Percentiles rank a stretch among this genome's conserved stretches.
Evolutionary conservation across 78 protist genomes (phyloP).

Genomic region (Acrasis kona): DNA sequence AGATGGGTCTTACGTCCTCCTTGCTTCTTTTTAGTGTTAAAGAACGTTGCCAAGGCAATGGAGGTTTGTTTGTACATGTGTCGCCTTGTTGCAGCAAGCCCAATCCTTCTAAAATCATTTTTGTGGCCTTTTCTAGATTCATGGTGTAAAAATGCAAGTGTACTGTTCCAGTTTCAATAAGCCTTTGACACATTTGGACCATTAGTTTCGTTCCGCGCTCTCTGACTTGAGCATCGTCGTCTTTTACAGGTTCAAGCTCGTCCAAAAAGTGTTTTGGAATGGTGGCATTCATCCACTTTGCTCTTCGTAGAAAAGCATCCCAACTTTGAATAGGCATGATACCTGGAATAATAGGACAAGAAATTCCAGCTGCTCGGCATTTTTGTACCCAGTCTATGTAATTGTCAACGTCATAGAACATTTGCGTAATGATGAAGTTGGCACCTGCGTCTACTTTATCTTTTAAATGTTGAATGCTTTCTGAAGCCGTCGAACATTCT

Average conservation of each 20-base stretch:
- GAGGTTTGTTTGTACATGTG: not conserved
- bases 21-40: not conserved
- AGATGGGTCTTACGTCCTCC: slow-evolving; percentile 43
- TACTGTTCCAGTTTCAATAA: slow-evolving; percentile 35
- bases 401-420: slow-evolving; percentile 66
- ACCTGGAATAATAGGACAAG: slow-evolving; percentile 90
- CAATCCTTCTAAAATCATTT: not conserved
- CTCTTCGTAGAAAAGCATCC: slow-evolving; percentile 57
- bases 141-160: slow-evolving; percentile 91
- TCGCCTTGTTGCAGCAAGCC: not conserved
- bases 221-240: slow-evolving; percentile 74
- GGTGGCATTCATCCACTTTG: slow-evolving; percentile 14
- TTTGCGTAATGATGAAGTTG: slow-evolving; percentile 84
- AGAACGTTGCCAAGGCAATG: not conserved
- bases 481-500: no score
- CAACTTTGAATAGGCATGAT: slow-evolving; percentile 86
- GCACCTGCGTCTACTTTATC: slow-evolving; percentile 91
- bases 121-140: slow-evolving; percentile 66
- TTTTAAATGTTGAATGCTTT: slow-evolving; percentile 54
- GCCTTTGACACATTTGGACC: slow-evolving; percentile 38
- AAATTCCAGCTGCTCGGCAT: slow-evolving; percentile 72
- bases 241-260: slow-evolving; percentile 53
- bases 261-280: slow-evolving; percentile 39
- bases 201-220: slow-evolving; percentile 58
- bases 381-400: slow-evolving; percentile 29